A percentile compares a stretch with the other conserved stretches of the same genome.
Evolutionary conservation across 345 rosid species (phyloP).

Genomic region (Excoecaria cochinchinensis): DNA sequence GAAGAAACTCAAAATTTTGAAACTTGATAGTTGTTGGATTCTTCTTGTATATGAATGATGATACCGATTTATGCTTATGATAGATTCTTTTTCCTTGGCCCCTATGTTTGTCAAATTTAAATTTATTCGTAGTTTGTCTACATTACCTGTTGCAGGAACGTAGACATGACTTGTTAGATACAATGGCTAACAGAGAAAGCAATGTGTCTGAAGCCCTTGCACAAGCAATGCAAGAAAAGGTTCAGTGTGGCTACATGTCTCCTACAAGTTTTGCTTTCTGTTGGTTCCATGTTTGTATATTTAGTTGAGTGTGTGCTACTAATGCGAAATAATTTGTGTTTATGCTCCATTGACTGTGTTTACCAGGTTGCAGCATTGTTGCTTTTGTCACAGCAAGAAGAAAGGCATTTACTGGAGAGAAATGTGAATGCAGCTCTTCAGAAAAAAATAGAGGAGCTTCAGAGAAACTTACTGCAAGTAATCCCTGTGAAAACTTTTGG

Average conservation of each 20-base stretch:
- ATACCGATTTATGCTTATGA: not conserved
- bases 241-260: conserved; percentile 21
- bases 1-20: not conserved
- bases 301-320: conserved; percentile 7
- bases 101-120: not conserved
- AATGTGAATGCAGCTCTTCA: conserved; percentile 82
- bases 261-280: conserved; percentile 4
- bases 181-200: conserved; percentile 32
- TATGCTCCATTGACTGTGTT: conserved; percentile 15
- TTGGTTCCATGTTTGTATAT: not conserved
- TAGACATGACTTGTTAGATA: conserved; percentile 23
- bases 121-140: not conserved
- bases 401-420: conserved; percentile 85
- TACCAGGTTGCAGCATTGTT: conserved; percentile 71
- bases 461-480: conserved; percentile 85
- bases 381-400: conserved; percentile 94
- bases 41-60: not conserved
- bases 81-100: not conserved
- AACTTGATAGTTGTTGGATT: not conserved
- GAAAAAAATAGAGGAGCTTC: conserved; percentile 85
- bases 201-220: conserved; percentile 56
- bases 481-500: conserved; percentile 15
- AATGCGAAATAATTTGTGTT: conserved; percentile 7
- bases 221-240: conserved; percentile 92
- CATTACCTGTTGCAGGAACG: conserved; percentile 42